Conservation (phyloP, 2,329 filamentous ascomycete species). For the Aureobasidium sp. region DNA sequence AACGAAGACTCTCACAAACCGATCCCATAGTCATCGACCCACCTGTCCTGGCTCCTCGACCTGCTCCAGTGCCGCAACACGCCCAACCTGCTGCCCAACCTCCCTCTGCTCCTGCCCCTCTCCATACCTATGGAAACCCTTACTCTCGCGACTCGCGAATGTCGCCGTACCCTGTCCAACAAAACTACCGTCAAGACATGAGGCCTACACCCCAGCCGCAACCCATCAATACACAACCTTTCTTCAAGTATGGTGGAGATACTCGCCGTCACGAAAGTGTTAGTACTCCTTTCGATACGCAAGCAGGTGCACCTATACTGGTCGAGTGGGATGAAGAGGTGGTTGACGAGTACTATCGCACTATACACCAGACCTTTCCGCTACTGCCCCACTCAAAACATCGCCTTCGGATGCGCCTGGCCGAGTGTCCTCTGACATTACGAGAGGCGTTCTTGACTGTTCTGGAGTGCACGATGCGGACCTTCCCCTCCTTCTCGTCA, state of each 20-base stretch:
- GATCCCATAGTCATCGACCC: neutral
- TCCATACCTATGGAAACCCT: neutral
- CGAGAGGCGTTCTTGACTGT: slow-evolving; percentile 58
- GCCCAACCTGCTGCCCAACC: neutral
- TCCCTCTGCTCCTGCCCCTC: neutral
- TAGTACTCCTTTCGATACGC: slow-evolving; percentile 21
- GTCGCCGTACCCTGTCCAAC: neutral
- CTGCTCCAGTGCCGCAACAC: neutral
- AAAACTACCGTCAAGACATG: neutral
- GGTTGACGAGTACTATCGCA: slow-evolving; percentile 48
- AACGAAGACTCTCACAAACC: slow-evolving; percentile 7
- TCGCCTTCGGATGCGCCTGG: slow-evolving; percentile 48
- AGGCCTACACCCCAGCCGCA: neutral
- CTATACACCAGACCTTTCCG: slow-evolving; percentile 60
- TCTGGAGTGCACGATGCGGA: slow-evolving; percentile 51
- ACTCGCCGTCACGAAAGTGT: slow-evolving; percentile 22
- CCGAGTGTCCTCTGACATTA: slow-evolving; percentile 47
- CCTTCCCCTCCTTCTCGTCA: slow-evolving; percentile 34
- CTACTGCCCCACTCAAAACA: slow-evolving; percentile 52
- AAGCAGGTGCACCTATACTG: slow-evolving; percentile 17
- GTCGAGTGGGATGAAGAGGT: slow-evolving; percentile 39
- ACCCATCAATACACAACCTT: slow-evolving; percentile 19
- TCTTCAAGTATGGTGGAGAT: slow-evolving; percentile 22
- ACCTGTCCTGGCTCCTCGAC: neutral
- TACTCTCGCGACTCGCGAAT: neutral